Base-by-base conservation (phyloP, 2,329 filamentous ascomycete genomes). In the Xylaria sp. region DNA sequence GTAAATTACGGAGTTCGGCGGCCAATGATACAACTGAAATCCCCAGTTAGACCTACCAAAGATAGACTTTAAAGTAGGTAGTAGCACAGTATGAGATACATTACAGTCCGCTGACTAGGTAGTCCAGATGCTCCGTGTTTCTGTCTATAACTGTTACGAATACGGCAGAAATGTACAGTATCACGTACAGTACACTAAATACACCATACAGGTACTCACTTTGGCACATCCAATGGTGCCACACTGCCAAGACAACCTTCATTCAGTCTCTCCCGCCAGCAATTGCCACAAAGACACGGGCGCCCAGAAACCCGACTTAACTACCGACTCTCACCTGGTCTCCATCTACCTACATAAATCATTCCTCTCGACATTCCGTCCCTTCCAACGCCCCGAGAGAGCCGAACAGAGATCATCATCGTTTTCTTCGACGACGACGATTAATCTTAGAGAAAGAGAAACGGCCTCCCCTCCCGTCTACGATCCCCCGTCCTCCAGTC, bases 171-270 rank as follows among this genome's bases (percentile, higher is more conserved):
- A 27, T 4, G 24, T 27, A 27, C 24, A 27, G 24, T 27, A 27
- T 27, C 24, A 27, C 24, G 24, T 27, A 27, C 24, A 45, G 11
- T 17, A 5, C 11, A 17, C 39, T 17, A 47, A 7, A 7, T 47
- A 47, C 42, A 47, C 34, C 34, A 36, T 2, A 36, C 34, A 11
- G 34, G 34, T 7, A 36, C 34, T 8, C 11, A 36, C 34, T 36
- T 36, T 36, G 34, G 34, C 24, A 36, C 7, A 36, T 36, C 34
- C 34, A 27, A 59, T 19, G 21, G 58, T 58, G 63, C 63, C 63
- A 65, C 55, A 54, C 39, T 61, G 65, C 65, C 65, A 68, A 68
- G 65, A 61, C 55, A 32, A 27, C 19, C 30, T 56, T 56, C 42
- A 42, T 57, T 50, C 27, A 24, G 32, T 30, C 55, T 36, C 59